Evolutionary conservation across 495 filamentous ascomycete genomes (phyloP), one percentile per base, ranked within the genome.

Genomic region (Platismatia glauca): DNA sequence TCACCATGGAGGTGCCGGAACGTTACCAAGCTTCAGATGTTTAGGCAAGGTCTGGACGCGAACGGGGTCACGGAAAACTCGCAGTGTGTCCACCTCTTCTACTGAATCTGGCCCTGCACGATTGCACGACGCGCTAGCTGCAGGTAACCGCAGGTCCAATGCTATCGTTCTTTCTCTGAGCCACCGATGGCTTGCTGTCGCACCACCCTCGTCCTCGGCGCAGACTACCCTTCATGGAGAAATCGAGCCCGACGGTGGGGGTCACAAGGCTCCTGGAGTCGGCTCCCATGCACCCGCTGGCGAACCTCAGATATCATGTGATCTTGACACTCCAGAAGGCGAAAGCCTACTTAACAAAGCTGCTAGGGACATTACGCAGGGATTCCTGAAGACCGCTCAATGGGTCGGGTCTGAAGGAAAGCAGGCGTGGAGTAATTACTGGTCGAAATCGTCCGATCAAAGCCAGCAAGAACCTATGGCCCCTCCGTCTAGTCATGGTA

Each of bases 391-490:
- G 67, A 88, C 89, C 31, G 90, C 90, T 24, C 87, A 85, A 64
- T 95, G 89, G 87, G 84, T 94, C 70, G 88, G 88, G 9, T 90
- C 89, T 67, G 89, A 95, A 65, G 88, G 91, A 7, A 79, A 87
- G 65, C 90, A 95, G 67, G 87, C 86, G 0, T 95, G 90, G 84
- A 91, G 90, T 66, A 89, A 79, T 67, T 97, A 97, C 73, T 94
- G 89, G 88, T 89, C 87, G 61, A 86, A 84, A 64, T 64, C 77
- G n/a, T 58, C 73, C 74, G 78, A 69, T 50, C 73, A 63, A 43
- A 62, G 67, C 22, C 65, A 55, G 29, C 61, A 55, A 38, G 15
- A 65, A 65, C 18, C 58, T 69, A 16, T 71, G 68, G n/a, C 72
- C 71, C 43, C 69, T 71, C 39, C 66, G 44, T 29, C 71, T 69